These are phyloP conservation scores for Blastomyces silverae DNA, from an alignment of 2,329 filamentous ascomycete species.

Conservation along the genomic window DNA sequence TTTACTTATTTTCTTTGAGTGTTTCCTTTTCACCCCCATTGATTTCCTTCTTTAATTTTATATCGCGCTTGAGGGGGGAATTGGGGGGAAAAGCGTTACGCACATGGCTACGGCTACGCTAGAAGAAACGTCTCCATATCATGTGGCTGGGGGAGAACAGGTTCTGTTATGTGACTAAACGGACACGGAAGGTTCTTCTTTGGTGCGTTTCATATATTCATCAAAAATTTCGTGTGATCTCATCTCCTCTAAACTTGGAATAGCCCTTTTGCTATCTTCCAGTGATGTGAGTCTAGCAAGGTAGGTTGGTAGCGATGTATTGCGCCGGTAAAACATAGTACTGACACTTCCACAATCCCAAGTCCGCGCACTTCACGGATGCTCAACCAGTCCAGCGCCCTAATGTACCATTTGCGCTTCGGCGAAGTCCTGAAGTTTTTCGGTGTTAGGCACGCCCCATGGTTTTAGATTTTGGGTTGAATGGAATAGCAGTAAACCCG, in stretches of 20 bases:
- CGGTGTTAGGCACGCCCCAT: conserved; percentile 13
- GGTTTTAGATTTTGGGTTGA: background rate
- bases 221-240: background rate
- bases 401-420: conserved; percentile 34
- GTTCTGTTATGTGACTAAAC: background rate
- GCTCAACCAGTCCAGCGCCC: conserved; percentile 4
- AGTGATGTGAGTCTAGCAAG: background rate
- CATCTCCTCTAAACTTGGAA: background rate
- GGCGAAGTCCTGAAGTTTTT: conserved; percentile 29
- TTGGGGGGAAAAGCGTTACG: background rate
- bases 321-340: background rate
- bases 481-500: too few relatives aligned
- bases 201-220: background rate
- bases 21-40: too few relatives aligned
- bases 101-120: background rate
- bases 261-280: background rate
- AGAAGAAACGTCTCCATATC: background rate
- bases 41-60: too few relatives aligned
- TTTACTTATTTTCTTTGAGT: too few relatives aligned
- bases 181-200: background rate
- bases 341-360: background rate
- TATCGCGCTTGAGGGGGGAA: background rate
- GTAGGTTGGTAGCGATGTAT: background rate
- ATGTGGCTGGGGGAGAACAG: background rate
- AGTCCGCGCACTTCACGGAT: background rate